These are phyloP conservation scores for Claviceps humidiphila DNA, from an alignment of 2,329 filamentous ascomycete species.

Conservation along the genomic window DNA sequence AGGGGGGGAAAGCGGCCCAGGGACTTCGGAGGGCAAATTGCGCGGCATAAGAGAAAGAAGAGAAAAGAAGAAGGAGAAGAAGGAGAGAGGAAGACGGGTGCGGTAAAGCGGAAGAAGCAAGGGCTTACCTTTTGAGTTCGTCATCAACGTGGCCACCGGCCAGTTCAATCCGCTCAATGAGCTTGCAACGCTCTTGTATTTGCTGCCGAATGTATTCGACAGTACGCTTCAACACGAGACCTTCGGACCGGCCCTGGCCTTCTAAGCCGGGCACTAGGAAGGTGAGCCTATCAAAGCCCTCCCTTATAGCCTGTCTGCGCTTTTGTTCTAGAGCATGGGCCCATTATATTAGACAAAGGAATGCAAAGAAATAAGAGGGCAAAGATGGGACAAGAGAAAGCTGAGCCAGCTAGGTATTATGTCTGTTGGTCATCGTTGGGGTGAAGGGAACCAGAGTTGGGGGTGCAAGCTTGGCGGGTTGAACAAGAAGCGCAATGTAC, in stretches of 20 bases:
- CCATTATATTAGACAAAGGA: background rate
- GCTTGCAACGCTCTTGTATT: slow-evolving; percentile 41
- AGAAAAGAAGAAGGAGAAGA: background rate
- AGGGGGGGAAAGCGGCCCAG: background rate
- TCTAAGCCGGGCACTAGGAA: slow-evolving; percentile 69
- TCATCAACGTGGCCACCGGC: slow-evolving; percentile 43
- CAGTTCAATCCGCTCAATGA: slow-evolving; percentile 46
- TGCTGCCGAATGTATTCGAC: slow-evolving; percentile 52
- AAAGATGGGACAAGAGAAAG: no score
- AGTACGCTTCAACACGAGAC: slow-evolving; percentile 62
- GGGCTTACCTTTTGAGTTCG: slow-evolving; percentile 27
- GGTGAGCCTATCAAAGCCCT: slow-evolving; percentile 71
- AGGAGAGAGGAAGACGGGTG: background rate
- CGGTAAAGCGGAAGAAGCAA: background rate
- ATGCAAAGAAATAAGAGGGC: background rate
- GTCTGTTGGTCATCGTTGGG: no score
- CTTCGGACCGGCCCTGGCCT: slow-evolving; percentile 75
- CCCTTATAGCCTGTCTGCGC: slow-evolving; percentile 52
- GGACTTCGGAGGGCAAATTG: background rate
- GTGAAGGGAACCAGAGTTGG: no score
- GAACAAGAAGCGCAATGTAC: background rate
- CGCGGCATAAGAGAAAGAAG: background rate
- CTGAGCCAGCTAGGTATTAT: no score
- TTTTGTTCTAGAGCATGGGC: slow-evolving; percentile 25
- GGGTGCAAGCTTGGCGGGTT: background rate